Evolutionary conservation across 345 rosid genomes (phyloP), one percentile per base, ranked within the genome.

Genomic region (Populus deltoides): DNA sequence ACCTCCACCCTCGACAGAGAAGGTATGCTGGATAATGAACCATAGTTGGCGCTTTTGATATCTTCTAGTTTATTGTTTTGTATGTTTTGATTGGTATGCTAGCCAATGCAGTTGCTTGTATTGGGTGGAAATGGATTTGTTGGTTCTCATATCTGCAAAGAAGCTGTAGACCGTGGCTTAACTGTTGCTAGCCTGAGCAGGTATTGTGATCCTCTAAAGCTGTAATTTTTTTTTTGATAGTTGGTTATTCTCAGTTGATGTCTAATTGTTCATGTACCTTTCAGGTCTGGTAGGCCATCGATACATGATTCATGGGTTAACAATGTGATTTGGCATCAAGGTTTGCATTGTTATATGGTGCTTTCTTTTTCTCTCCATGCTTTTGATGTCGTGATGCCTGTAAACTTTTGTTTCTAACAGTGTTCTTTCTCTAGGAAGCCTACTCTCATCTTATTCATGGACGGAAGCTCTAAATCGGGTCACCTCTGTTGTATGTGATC

Each of bases 71-170:
- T 68, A 38, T 2, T 53, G 8, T 70, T 77, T 71, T 67, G 24
- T 71, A 47, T 65, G 41, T 68, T 69, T 81, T 66, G 66, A 71
- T 65, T 77, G 79, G 61, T 70, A 2, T 63, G 31, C 17, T 9
- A 55, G 66, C 83, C 25, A 18, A 80, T 53, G 85, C 86, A 97
- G 99, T 82, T 94, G 80, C 98, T 97, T 83, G 98, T 97, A 45
- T 83, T 97, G 76, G 99, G 99, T 72, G 99, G 99, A 75, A 97
- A 87, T 89, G 99, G 98, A 66, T 97, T 94, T 89, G 98, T 97
- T 79, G 99, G 99, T 78, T 91, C 98, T 43, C 92, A 92, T 78
- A 76, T 97, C 2, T 91, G 94, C 85, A 91, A 81, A 87, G 97
- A 94, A 90, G 99, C 98, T 81, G 74, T 94, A 49, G 84, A 89